phyloP scores from a whole-genome alignment of 805 yeast species.

The Wickerhamomyces mucosus region DNA sequence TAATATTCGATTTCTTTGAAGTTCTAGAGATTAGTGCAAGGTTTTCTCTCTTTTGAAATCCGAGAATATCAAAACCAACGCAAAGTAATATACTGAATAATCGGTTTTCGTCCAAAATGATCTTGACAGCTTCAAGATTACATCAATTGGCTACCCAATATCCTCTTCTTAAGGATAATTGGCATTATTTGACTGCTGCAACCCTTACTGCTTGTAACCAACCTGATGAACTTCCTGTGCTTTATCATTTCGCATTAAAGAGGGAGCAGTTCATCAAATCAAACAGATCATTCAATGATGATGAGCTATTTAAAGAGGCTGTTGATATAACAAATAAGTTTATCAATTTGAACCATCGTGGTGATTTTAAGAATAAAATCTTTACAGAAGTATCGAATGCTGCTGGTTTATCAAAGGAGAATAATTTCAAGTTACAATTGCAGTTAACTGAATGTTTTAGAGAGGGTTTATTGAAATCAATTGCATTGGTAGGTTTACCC shows the following conservation, averaged over 20 bases:
- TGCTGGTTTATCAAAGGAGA: neutral
- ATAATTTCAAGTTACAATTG: conserved; percentile 12
- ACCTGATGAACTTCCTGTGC: conserved; percentile 69
- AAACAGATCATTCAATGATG: neutral
- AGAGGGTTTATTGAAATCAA: conserved; percentile 69
- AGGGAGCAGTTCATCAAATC: conserved; percentile 12
- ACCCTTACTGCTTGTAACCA: conserved; percentile 73
- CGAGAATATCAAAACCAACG: no score
- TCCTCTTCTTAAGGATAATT: conserved; percentile 44
- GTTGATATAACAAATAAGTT: neutral
- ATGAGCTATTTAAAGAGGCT: neutral
- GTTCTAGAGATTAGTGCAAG: no score
- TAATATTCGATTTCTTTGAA: no score
- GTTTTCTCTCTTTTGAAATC: no score
- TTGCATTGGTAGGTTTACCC: conserved; percentile 79
- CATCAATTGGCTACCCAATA: conserved; percentile 25
- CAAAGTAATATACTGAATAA: no score
- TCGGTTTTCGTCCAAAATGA: no score
- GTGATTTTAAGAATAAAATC: conserved; percentile 1
- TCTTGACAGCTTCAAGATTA: conserved; percentile 48
- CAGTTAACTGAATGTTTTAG: conserved; percentile 46
- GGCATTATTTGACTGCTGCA: conserved; percentile 79
- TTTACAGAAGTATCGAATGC: conserved; percentile 10
- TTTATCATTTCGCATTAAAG: conserved; percentile 60
- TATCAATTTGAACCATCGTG: neutral